Base-by-base conservation (phyloP, 148 eudicot species). In the Chenopodium quinoa region DNA sequence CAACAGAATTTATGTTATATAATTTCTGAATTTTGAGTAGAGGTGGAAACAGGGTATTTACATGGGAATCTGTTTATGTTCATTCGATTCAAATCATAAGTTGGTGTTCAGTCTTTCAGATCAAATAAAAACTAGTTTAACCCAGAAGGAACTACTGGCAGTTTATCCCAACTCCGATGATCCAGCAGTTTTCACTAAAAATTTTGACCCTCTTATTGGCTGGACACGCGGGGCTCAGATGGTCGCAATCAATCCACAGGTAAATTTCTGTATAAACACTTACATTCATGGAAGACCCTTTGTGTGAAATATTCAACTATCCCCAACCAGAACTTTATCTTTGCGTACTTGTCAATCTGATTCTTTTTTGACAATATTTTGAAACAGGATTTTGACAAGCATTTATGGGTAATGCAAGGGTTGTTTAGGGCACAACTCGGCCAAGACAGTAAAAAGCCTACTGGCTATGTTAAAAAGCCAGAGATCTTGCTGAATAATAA, bases 171-270 rank as follows among this genome's bases (percentile, higher is more conserved):
- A 54, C 23, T 56, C 66, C 7, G 7, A 40, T 56, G 67, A 75
- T 52, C 56, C 56, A 52, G 56, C 16, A 40, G 44, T 40, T 40
- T 40, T 40, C 44, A 40, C 44, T 6, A 40, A 40, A 4, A 93
- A 93, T 60, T 91, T 90, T 75, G 79, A 91, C 84, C 97, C 97
- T 79, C 29, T 88, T 4, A 31, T 82, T 46, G 91, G 91, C 52
- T 93, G 97, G 97, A 84, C 80, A 11, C 92, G 90, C 83, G 92
- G 95, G 79, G 92, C 91, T 76, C 97, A 93, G 77, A 91, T 93
- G 95, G 93, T 89, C 76, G 95, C 95, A 31, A 87, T 90, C 75
- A 90, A 93, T 78, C 89, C 90, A 92, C 94, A 93, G 91, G 94
- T 91, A 40, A 40, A 6, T 40, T 40, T 40, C 5, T 40, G 44